Evolutionary conservation across 371 early-diverging fungal genomes (phyloP).

Genomic region (Mortierella sp.): DNA sequence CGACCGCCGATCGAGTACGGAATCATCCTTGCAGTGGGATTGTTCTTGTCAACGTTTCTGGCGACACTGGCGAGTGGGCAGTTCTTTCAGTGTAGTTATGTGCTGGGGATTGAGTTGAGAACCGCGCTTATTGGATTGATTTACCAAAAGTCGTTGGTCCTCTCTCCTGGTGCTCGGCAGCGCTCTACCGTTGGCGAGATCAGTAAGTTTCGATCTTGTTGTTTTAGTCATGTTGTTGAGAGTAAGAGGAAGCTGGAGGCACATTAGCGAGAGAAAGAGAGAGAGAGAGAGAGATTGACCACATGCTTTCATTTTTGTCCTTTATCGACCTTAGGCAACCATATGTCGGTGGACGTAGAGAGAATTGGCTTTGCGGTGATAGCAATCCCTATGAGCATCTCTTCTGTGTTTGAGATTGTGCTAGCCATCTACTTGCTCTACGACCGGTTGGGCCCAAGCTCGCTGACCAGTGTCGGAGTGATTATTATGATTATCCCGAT

Average conservation of each 20-base stretch:
- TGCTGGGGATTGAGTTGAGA: slow-evolving; percentile 63
- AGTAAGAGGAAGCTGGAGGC: background rate
- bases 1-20: background rate
- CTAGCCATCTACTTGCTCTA: slow-evolving; percentile 58
- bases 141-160: slow-evolving; percentile 87
- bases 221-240: background rate
- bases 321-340: slow-evolving; percentile 61
- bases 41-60: background rate
- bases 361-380: slow-evolving; percentile 21
- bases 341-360: slow-evolving; percentile 70
- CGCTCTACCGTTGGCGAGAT: slow-evolving; percentile 83
- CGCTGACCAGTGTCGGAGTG: slow-evolving; percentile 85
- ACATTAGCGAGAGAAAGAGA: background rate
- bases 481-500: slow-evolving; percentile 28
- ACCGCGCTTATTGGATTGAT: slow-evolving; percentile 87
- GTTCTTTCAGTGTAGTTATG: slow-evolving; percentile 10
- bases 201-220: slow-evolving; percentile 71
- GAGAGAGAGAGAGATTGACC: background rate
- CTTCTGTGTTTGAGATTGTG: slow-evolving; percentile 30
- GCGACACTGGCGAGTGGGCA: slow-evolving; percentile 26
- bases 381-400: slow-evolving; percentile 62
- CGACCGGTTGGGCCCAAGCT: slow-evolving; percentile 82
- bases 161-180: slow-evolving; percentile 87
- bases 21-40: background rate
- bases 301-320: background rate